Evolutionary conservation across 2,329 filamentous ascomycete species (phyloP), one percentile per base, ranked within the genome.

Genomic region (Nigrospora osmanthi): DNA sequence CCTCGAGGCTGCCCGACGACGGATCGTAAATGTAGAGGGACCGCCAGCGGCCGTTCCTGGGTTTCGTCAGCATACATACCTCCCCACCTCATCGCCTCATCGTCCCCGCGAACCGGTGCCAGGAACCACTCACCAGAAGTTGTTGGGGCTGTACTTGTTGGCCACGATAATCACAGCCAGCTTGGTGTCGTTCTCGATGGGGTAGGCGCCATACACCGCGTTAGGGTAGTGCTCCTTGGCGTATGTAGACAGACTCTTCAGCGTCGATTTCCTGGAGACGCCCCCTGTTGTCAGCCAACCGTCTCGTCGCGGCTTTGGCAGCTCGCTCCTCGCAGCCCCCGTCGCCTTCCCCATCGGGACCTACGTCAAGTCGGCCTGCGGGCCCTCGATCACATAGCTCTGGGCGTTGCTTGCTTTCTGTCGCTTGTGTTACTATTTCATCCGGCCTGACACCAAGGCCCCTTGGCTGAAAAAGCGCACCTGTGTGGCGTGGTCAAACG

Each of bases 71-170:
- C 23, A 4, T 23, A 4, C 19, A 23, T 23, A n/a, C n/a, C n/a
- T 7, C 23, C 10, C 23, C 23, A 4, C 23, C 23, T 4, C 9
- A 10, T 28, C 23, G 23, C 23, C 23, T 28, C 23, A 2, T 10
- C 23, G 23, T 10, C 23, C 23, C 23, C 23, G 6, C 23, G 23
- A 28, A 6, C 33, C 11, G 13, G 2, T 43, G 32, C 23, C 23
- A 28, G 23, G 23, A 28, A 28, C 23, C 10, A 34, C 68, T 36
- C 71, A 89, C 89, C 93, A 97, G 76, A 89, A 98, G 75, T 98
- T 98, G 64, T 90, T 89, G 9, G 94, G 93, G 58, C 87, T 95
- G 73, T 97, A 97, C 67, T 96, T 96, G 73, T 93, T 96, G 46
- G 90, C 87, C 40, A 95, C 90, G 42, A 95, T 81, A 44, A 95